Evolutionary conservation across 768 basidiomycete genomes (phyloP).

Genomic region (Cystofilobasidium ferigula): DNA sequence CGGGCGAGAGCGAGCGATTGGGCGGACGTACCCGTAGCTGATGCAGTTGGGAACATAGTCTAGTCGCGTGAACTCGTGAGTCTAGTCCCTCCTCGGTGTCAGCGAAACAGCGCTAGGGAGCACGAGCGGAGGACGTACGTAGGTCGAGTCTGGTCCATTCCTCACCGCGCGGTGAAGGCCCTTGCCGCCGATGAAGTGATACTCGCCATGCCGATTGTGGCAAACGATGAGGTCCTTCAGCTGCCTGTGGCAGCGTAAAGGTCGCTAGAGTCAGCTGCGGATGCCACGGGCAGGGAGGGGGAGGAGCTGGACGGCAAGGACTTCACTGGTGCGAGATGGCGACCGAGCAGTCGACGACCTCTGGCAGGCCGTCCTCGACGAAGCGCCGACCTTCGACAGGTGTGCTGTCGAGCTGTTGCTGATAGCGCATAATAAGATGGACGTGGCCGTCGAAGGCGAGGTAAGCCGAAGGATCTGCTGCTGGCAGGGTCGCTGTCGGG

Average conservation of each 20-base stretch:
- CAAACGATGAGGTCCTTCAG: slow-evolving; percentile 67
- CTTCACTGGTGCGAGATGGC: slow-evolving; percentile 1
- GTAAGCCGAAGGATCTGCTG: too few relatives aligned
- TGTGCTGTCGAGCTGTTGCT: too few relatives aligned
- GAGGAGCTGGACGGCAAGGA: not conserved
- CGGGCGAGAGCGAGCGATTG: not conserved
- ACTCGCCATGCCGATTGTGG: slow-evolving; percentile 53
- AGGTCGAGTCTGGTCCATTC: not conserved
- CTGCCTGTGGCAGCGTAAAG: slow-evolving; percentile 44
- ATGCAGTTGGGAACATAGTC: slow-evolving; percentile 8
- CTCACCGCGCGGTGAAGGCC: not conserved
- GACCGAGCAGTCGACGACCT: not conserved
- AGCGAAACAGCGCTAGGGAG: not conserved
- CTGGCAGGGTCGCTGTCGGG: too few relatives aligned
- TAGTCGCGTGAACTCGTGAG: not conserved
- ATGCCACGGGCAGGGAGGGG: not conserved
- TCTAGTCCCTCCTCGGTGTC: not conserved
- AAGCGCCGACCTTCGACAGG: too few relatives aligned
- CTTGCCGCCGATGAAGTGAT: slow-evolving; percentile 51
- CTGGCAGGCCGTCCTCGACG: not conserved
- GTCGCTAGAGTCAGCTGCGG: not conserved
- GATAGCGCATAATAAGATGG: too few relatives aligned
- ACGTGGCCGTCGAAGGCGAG: too few relatives aligned
- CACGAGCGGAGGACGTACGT: not conserved
- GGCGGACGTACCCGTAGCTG: not conserved